Percentiles rank a stretch among this genome's conserved stretches.
Conservation (phyloP, 2,329 filamentous ascomycete genomes). For the Microsporum ferrugineum region DNA sequence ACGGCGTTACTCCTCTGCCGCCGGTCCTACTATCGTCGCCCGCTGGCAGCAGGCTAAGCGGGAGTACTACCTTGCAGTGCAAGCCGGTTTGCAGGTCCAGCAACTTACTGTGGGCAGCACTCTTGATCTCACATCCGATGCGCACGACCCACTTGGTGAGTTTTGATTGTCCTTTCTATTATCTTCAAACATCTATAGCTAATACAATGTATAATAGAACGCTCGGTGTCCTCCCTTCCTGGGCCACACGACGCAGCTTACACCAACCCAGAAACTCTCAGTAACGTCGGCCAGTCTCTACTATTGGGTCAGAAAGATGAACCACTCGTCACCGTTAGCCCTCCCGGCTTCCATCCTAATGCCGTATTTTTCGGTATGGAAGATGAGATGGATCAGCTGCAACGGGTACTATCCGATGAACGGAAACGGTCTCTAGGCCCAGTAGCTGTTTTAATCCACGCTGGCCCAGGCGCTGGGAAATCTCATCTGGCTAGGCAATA, state of each 20-base stretch:
- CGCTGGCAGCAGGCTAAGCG: slow-evolving; percentile 51
- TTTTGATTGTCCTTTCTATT: background rate
- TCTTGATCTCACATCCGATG: slow-evolving; percentile 5
- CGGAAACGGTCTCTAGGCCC: slow-evolving; percentile 48
- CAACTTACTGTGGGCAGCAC: slow-evolving; percentile 1
- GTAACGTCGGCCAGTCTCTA: background rate
- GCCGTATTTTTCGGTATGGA: slow-evolving; percentile 51
- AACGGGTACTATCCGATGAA: slow-evolving; percentile 48
- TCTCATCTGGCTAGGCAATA: slow-evolving; percentile 59
- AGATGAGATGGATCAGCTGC: slow-evolving; percentile 47
- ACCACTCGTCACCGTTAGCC: slow-evolving; percentile 31
- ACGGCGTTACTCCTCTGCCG: slow-evolving; percentile 38
- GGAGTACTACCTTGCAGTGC: slow-evolving; percentile 26
- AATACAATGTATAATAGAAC: background rate
- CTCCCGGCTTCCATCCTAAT: slow-evolving; percentile 51
- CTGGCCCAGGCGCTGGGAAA: slow-evolving; percentile 56
- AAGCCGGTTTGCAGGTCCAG: slow-evolving; percentile 20
- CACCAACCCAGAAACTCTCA: background rate
- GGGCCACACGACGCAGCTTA: background rate
- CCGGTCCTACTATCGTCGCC: slow-evolving; percentile 43
- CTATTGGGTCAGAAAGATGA: slow-evolving; percentile 4
- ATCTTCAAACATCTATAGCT: background rate
- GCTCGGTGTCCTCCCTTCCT: background rate
- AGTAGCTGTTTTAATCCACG: slow-evolving; percentile 52
- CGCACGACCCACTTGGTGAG: slow-evolving; percentile 8